phyloP scores from a whole-genome alignment of 257 asterid species.

The Plectranthus barbatus region DNA sequence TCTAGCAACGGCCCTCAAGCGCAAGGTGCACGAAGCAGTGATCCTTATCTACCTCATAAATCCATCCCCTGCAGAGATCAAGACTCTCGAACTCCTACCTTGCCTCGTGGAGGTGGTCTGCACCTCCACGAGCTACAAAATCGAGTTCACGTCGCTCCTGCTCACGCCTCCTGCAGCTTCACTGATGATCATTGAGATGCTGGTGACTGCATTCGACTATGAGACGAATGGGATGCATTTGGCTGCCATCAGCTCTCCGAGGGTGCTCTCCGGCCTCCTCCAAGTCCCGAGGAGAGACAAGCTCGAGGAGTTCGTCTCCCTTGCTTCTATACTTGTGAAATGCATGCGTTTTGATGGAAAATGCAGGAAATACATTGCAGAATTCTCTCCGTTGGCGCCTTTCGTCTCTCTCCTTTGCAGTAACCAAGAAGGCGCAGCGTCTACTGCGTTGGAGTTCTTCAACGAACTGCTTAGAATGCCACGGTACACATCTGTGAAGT shows the following conservation, averaged over 20 bases:
- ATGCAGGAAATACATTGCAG: conserved; percentile 54
- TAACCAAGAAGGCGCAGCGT: conserved; percentile 54
- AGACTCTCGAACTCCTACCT: conserved; percentile 65
- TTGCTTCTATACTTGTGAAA: conserved; percentile 67
- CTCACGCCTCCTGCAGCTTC: conserved; percentile 84
- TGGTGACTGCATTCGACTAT: conserved; percentile 63
- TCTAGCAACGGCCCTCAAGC: conserved; percentile 71
- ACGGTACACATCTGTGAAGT: conserved; percentile 27
- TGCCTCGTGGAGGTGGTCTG: conserved; percentile 76
- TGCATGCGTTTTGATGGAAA: conserved; percentile 71
- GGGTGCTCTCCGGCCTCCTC: conserved; percentile 61
- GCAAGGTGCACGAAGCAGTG: conserved; percentile 77
- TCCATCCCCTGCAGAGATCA: conserved; percentile 78
- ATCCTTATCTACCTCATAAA: conserved; percentile 61
- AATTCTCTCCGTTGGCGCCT: conserved; percentile 37
- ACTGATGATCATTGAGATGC: conserved; percentile 64
- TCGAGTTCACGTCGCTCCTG: conserved; percentile 26
- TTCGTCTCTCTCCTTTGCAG: conserved; percentile 64
- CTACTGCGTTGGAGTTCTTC: conserved; percentile 55
- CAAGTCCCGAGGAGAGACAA: conserved; percentile 56
- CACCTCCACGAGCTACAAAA: conserved; percentile 43
- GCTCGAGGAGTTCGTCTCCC: conserved; percentile 57
- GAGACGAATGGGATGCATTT: conserved; percentile 58
- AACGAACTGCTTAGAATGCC: conserved; percentile 72
- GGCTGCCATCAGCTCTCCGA: conserved; percentile 65